A percentile compares a stretch with the other conserved stretches of the same genome.
Evolutionary conservation across 768 basidiomycete genomes (phyloP).

Genomic region (Leccinum pellstonianum): DNA sequence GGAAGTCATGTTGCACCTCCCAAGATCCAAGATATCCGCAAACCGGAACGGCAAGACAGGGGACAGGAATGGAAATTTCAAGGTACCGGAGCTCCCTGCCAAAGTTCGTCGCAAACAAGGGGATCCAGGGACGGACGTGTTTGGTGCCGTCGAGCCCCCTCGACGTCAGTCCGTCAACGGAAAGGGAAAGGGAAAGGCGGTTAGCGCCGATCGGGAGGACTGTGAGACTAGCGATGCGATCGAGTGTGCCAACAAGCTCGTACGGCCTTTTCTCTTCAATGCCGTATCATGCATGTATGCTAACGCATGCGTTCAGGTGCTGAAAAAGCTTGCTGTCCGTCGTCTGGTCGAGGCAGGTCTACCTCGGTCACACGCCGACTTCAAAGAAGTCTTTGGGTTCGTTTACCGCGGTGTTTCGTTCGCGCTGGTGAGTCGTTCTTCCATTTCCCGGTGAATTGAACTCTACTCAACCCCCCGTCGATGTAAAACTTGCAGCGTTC

Average conservation of each 20-base stretch:
- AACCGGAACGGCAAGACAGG: conserved; percentile 9
- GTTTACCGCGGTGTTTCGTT: conserved; percentile 42
- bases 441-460: background rate
- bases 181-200: conserved; percentile 40
- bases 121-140: conserved; percentile 30
- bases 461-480: background rate
- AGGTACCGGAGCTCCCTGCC: conserved; percentile 48
- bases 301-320: conserved; percentile 24
- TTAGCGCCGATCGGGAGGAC: conserved; percentile 27
- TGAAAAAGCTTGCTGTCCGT: conserved; percentile 40
- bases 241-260: conserved; percentile 64
- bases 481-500: conserved; percentile 21
- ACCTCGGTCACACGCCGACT: conserved; percentile 37
- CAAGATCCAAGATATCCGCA: conserved; percentile 23
- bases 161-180: conserved; percentile 18
- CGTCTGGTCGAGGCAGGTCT: conserved; percentile 34
- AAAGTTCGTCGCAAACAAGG: conserved; percentile 22
- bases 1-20: conserved; percentile 40
- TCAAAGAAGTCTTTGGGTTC: conserved; percentile 40
- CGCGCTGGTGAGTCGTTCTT: conserved; percentile 35
- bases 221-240: conserved; percentile 30
- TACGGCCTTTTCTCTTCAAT: conserved; percentile 30
- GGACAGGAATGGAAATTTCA: conserved; percentile 33
- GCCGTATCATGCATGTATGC: background rate
- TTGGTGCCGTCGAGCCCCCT: conserved; percentile 26